A percentile compares a stretch with the other conserved stretches of the same genome.
Evolutionary conservation across 805 yeast species (phyloP).

Genomic region (Tetrapisispora arboricola): DNA sequence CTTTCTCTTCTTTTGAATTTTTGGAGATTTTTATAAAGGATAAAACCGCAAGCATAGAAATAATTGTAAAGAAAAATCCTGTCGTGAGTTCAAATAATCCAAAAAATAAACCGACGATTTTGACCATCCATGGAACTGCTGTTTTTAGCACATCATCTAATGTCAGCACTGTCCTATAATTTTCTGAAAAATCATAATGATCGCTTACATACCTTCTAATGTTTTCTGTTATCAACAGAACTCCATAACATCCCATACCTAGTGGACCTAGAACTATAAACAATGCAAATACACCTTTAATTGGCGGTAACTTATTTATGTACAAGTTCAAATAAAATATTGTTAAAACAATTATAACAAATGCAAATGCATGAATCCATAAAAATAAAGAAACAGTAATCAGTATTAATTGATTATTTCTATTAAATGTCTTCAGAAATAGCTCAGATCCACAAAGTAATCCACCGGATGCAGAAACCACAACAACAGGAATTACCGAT

Average conservation of each 20-base stretch:
- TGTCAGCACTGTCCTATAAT: background rate
- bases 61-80: slow-evolving; percentile 48
- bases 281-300: slow-evolving; percentile 46
- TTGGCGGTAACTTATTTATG: slow-evolving; percentile 48
- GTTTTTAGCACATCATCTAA: slow-evolving; percentile 13
- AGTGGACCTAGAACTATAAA: slow-evolving; percentile 75
- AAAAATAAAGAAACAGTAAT: slow-evolving; percentile 45
- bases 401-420: slow-evolving; percentile 36
- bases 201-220: slow-evolving; percentile 16
- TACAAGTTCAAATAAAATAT: slow-evolving; percentile 53
- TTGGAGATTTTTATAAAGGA: slow-evolving; percentile 17
- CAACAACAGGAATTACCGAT: slow-evolving; percentile 75
- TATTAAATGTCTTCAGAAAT: slow-evolving; percentile 35
- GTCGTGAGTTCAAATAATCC: slow-evolving; percentile 41
- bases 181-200: slow-evolving; percentile 9
- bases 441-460: slow-evolving; percentile 32
- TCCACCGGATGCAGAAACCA: slow-evolving; percentile 63
- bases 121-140: slow-evolving; percentile 24
- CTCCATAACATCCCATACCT: slow-evolving; percentile 76
- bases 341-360: slow-evolving; percentile 47
- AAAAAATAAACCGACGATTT: slow-evolving; percentile 29
- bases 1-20: slow-evolving; percentile 5
- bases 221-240: slow-evolving; percentile 45
- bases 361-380: slow-evolving; percentile 58
- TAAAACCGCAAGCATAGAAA: slow-evolving; percentile 29